phyloP scores from a whole-genome alignment of 805 yeast species.

The Alloascoidea africana region DNA sequence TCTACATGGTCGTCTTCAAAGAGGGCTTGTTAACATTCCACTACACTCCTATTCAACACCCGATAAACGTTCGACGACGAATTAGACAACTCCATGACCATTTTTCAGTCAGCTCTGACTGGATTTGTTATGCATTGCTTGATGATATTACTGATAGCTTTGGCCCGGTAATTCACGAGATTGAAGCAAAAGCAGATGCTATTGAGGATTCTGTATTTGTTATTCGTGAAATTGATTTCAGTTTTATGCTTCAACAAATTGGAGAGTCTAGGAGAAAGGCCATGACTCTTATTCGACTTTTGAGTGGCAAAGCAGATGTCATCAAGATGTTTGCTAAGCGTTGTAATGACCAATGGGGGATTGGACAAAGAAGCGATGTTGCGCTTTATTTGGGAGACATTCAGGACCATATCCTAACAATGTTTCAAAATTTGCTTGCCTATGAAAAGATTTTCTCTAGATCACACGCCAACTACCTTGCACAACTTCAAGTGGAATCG shows the following conservation, averaged over 20 bases:
- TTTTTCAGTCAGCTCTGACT: conserved; percentile 43
- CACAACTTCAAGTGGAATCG: conserved; percentile 87
- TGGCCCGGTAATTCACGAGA: conserved; percentile 42
- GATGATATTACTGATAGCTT: conserved; percentile 54
- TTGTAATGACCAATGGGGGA: conserved; percentile 57
- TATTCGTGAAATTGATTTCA: conserved; percentile 59
- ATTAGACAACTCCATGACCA: conserved; percentile 49
- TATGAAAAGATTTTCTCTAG: conserved; percentile 90
- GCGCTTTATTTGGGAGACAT: conserved; percentile 89
- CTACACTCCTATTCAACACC: conserved; percentile 39
- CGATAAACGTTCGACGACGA: conserved; percentile 47
- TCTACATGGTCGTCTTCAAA: conserved; percentile 45
- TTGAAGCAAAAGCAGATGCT: conserved; percentile 49
- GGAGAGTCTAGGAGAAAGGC: conserved; percentile 86
- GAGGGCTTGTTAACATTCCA: conserved; percentile 49
- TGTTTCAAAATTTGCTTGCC: conserved; percentile 81
- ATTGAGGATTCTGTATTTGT: conserved; percentile 74
- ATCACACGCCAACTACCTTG: conserved; percentile 83
- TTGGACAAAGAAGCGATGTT: conserved; percentile 72
- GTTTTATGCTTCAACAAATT: conserved; percentile 62
- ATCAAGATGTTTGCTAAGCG: conserved; percentile 92
- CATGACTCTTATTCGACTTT: conserved; percentile 80
- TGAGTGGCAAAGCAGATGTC: conserved; percentile 92
- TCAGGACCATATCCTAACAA: conserved; percentile 92
- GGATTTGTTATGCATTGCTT: conserved; percentile 52